Percentiles rank a stretch among this genome's conserved stretches.
phyloP scores from a whole-genome alignment of 805 yeast genomes.

The Pichia membranifaciens region DNA sequence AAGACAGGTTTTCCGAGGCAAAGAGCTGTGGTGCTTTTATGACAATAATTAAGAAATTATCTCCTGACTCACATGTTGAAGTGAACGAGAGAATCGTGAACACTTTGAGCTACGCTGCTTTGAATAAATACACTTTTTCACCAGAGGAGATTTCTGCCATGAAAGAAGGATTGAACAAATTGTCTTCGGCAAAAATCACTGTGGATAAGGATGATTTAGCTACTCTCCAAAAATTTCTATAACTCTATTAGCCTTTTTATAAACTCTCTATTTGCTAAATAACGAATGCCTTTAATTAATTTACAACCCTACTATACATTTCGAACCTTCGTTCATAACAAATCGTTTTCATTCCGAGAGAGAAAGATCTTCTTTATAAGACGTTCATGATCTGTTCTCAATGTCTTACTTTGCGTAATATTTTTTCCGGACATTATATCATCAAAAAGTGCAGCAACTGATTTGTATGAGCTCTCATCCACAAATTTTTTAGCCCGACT shows the following conservation, averaged over 20 bases:
- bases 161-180: conserved; percentile 22
- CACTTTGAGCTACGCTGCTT: conserved; percentile 41
- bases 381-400: conserved; percentile 44
- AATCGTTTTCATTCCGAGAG: conserved; percentile 36
- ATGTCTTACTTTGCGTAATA: conserved; percentile 10
- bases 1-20: conserved; percentile 32
- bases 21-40: conserved; percentile 31
- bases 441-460: conserved; percentile 9
- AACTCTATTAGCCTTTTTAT: not conserved
- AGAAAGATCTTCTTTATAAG: conserved; percentile 44
- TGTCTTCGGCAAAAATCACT: conserved; percentile 29
- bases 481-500: conserved; percentile 42
- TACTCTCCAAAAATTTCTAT: conserved; percentile 28
- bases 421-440: not conserved
- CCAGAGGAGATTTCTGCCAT: conserved; percentile 27
- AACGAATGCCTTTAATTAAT: not conserved
- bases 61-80: conserved; percentile 35
- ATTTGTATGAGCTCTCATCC: conserved; percentile 17
- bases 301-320: not conserved
- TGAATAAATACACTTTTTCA: conserved; percentile 40
- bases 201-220: conserved; percentile 45
- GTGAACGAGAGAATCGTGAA: conserved; percentile 53
- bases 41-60: conserved; percentile 31
- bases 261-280: conserved; percentile 2
- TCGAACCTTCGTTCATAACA: not conserved